Percentiles rank a stretch among this genome's conserved stretches.
phyloP scores from a whole-genome alignment of 148 eudicot genomes.

The Salicornia ramosissima region DNA sequence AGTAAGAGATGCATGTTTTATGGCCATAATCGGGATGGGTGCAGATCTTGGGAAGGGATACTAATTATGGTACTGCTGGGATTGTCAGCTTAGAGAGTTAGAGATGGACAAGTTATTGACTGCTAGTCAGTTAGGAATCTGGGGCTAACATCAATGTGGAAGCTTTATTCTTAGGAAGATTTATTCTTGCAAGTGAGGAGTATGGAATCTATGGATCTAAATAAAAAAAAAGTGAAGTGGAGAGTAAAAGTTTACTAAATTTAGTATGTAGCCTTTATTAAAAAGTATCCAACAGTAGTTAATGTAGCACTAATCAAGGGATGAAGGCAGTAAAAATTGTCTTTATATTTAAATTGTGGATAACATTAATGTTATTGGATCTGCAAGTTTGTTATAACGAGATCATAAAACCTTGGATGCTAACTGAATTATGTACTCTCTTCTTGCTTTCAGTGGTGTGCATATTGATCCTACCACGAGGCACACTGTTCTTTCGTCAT shows the following conservation, averaged over 20 bases:
- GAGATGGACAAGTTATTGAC: neutral
- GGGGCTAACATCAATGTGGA: too few relatives aligned
- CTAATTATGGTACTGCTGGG: neutral
- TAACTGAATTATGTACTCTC: constrained; percentile 4
- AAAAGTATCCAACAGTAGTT: neutral
- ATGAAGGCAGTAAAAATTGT: neutral
- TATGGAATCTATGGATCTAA: too few relatives aligned
- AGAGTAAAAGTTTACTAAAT: neutral
- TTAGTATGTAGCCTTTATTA: neutral
- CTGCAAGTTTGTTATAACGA: neutral
- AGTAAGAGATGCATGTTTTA: neutral
- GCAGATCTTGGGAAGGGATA: neutral
- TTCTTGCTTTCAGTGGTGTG: constrained; percentile 36
- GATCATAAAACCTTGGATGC: neutral
- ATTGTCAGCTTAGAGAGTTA: neutral
- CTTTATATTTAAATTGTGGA: neutral
- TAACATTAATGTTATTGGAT: neutral
- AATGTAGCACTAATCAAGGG: neutral
- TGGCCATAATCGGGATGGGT: neutral
- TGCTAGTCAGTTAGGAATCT: neutral
- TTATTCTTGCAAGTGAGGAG: too few relatives aligned
- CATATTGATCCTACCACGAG: constrained; percentile 31
- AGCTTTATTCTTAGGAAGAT: too few relatives aligned
- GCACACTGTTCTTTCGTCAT: constrained; percentile 38
- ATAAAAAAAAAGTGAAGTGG: neutral